Percentiles rank a stretch among this genome's conserved stretches.
phyloP scores from a whole-genome alignment of 2,329 filamentous ascomycete species.

The Fusarium stilboides region DNA sequence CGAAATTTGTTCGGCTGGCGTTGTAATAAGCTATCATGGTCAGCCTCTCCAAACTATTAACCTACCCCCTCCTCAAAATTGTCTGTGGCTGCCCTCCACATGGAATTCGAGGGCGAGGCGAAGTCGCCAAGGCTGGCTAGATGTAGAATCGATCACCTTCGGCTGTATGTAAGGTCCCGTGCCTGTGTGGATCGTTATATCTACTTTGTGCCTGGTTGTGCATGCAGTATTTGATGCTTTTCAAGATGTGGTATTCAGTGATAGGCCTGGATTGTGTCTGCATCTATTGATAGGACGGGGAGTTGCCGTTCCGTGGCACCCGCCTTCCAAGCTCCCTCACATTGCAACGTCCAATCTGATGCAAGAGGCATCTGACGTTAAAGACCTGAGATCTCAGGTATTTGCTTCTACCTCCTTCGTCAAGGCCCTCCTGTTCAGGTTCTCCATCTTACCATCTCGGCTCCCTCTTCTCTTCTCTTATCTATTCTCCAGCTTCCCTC shows the following conservation, averaged over 20 bases:
- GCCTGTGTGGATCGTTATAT: not conserved
- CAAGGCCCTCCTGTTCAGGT: not conserved
- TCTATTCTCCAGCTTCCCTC: not conserved
- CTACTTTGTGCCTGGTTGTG: conserved; percentile 8
- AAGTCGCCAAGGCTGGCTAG: conserved; percentile 10
- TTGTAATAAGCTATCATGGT: not conserved
- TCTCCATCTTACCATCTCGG: conserved; percentile 1
- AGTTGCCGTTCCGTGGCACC: conserved; percentile 18
- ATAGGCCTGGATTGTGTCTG: not conserved
- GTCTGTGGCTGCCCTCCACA: conserved; percentile 6
- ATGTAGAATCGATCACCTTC: not conserved
- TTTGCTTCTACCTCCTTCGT: not conserved
- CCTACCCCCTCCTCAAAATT: conserved; percentile 7
- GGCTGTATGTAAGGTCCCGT: conserved; percentile 19
- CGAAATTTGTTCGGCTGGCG: not conserved
- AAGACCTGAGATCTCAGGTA: conserved; percentile 18
- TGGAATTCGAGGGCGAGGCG: conserved; percentile 14
- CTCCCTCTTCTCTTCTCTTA: not conserved
- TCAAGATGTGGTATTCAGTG: conserved; percentile 5
- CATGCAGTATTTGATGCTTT: not conserved
- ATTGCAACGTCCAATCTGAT: not conserved
- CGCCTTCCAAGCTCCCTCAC: conserved; percentile 6
- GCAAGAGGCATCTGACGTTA: conserved; percentile 36
- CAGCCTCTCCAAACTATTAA: conserved; percentile 18
- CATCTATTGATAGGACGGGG: conserved; percentile 11